These are phyloP conservation scores for Candida sp. DNA, from an alignment of 1,139 yeast species.

Conservation along the genomic window DNA sequence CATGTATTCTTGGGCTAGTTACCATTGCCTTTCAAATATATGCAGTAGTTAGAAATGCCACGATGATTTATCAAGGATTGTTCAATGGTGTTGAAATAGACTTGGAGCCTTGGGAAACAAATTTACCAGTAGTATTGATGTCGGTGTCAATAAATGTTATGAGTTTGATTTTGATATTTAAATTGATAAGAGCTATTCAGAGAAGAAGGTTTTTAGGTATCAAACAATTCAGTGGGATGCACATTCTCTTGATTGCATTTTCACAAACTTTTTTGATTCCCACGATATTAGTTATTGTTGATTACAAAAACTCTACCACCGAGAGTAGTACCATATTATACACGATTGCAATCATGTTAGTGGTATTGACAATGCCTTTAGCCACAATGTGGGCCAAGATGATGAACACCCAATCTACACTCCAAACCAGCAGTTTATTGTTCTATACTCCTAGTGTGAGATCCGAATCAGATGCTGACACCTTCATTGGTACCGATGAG, in stretches of 20 bases:
- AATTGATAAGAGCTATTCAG: conserved; percentile 64
- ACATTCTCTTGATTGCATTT: conserved; percentile 74
- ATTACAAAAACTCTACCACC: conserved; percentile 28
- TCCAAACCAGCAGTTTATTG: conserved; percentile 1
- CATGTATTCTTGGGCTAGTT: conserved; percentile 42
- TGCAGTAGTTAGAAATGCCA: conserved; percentile 14
- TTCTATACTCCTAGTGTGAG: conserved; percentile 2
- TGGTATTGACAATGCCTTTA: conserved; percentile 70
- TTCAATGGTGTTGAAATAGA: conserved; percentile 6
- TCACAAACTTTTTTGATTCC: conserved; percentile 84
- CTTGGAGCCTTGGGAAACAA: conserved; percentile 27
- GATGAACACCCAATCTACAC: conserved; percentile 33
- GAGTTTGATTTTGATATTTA: conserved; percentile 55
- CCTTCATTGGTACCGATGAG: conserved; percentile 1
- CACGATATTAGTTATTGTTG: conserved; percentile 57
- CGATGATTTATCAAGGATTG: conserved; percentile 12
- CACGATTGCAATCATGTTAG: conserved; percentile 25
- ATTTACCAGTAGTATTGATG: conserved; percentile 59
- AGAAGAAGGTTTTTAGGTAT: conserved; percentile 75
- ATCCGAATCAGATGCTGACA: conserved; percentile 1
- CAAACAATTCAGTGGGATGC: conserved; percentile 78
- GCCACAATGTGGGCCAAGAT: conserved; percentile 85
- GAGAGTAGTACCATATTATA: conserved; percentile 9
- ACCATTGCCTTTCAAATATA: conserved; percentile 55
- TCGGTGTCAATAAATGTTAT: conserved; percentile 65